phyloP scores from a whole-genome alignment of 139 green algal species.

The Penium margaritaceum region DNA sequence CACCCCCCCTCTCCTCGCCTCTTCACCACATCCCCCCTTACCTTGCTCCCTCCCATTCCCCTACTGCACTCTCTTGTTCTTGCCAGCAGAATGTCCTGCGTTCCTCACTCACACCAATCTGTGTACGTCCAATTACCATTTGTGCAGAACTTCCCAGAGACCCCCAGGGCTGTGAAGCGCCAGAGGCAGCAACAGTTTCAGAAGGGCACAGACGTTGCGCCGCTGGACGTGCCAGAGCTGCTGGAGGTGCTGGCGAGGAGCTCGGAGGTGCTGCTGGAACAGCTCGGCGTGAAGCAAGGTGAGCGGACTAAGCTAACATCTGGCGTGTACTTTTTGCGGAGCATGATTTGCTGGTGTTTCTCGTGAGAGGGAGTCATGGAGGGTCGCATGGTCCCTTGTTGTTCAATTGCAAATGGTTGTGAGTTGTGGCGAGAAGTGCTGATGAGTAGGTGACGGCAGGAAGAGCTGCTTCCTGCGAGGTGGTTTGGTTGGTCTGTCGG shows the following conservation, averaged over 20 bases:
- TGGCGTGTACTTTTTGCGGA: no score
- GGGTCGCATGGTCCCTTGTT: neutral
- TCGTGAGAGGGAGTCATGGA: no score
- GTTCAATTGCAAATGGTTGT: neutral
- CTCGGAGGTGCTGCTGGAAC: conserved; percentile 27
- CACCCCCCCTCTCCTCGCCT: neutral
- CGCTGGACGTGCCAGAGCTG: conserved; percentile 31
- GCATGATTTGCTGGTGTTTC: no score
- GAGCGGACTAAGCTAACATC: no score
- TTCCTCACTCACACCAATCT: neutral
- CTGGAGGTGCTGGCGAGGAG: conserved; percentile 23
- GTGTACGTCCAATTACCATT: neutral
- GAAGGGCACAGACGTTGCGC: conserved; percentile 6
- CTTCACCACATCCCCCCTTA: neutral
- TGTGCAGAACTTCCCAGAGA: neutral
- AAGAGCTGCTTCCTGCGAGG: neutral
- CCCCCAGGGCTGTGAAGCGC: no score
- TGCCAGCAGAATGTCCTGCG: neutral
- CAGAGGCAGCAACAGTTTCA: neutral
- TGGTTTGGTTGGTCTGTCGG: neutral
- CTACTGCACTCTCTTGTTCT: conserved; percentile 8
- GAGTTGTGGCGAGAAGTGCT: neutral
- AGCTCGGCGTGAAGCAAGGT: conserved; percentile 38
- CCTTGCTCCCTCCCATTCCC: neutral
- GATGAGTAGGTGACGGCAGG: neutral